A percentile compares a stretch with the other conserved stretches of the same genome.
phyloP scores from a whole-genome alignment of 768 basidiomycete genomes.

The Trametes gibbosa region DNA sequence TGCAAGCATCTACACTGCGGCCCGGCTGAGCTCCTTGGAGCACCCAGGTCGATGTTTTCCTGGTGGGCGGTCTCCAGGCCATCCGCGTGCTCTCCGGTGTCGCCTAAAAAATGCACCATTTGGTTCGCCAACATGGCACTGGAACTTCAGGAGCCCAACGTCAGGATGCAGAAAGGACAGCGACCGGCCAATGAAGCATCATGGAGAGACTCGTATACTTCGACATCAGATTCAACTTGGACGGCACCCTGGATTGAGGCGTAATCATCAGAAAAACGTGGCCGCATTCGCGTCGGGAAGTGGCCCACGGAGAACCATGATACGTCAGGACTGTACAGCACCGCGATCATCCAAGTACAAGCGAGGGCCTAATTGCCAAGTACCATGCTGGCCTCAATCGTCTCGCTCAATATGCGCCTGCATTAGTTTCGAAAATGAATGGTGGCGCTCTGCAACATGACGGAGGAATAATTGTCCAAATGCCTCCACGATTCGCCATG shows the following conservation, averaged over 20 bases:
- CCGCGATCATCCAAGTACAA: too few relatives aligned
- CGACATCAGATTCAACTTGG: too few relatives aligned
- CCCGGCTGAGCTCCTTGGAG: not conserved
- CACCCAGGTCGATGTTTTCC: constrained; percentile 14
- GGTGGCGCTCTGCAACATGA: not conserved
- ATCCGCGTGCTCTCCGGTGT: constrained; percentile 15
- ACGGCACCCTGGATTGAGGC: too few relatives aligned
- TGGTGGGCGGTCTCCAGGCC: constrained; percentile 15
- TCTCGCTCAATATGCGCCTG: not conserved
- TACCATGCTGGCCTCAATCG: too few relatives aligned
- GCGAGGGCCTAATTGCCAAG: not conserved
- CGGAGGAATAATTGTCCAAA: constrained; percentile 6
- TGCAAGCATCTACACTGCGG: not conserved
- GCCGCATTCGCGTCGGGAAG: constrained; percentile 9
- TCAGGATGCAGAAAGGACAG: constrained; percentile 9
- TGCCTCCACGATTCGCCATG: constrained; percentile 20
- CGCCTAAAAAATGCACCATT: constrained; percentile 4
- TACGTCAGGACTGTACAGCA: constrained; percentile 12
- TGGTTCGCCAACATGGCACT: constrained; percentile 7
- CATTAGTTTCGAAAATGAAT: constrained; percentile 16
- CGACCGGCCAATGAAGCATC: constrained; percentile 11
- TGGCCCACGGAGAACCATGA: too few relatives aligned
- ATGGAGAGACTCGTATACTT: constrained; percentile 17
- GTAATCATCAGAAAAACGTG: constrained; percentile 13
- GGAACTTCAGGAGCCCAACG: too few relatives aligned